Conservation (phyloP, 192 early-diverging fungal genomes). For the Backusella mclennaniae region DNA sequence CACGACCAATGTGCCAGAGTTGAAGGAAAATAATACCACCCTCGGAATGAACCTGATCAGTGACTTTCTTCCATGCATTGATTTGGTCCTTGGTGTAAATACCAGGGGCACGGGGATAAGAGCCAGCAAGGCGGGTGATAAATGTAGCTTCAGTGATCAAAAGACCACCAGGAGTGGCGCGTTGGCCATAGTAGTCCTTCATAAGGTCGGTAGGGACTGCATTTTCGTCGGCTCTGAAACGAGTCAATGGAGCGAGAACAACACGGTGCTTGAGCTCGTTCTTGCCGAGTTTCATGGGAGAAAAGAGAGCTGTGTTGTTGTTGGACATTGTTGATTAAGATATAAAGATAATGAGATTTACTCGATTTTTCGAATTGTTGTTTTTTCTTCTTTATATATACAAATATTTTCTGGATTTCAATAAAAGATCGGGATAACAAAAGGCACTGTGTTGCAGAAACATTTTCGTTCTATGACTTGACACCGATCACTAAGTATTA, state of each 20-base stretch:
- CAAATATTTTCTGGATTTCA: background rate
- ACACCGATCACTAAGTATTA: background rate
- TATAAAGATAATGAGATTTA: background rate
- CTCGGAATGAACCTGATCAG: constrained; percentile 53
- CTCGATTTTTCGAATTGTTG: background rate
- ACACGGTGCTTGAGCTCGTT: constrained; percentile 7
- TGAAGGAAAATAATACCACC: constrained; percentile 53
- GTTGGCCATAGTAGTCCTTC: constrained; percentile 10
- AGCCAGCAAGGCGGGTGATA: constrained; percentile 3
- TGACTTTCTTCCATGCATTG: constrained; percentile 49
- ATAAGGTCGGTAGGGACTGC: constrained; percentile 12
- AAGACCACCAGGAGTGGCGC: constrained; percentile 10
- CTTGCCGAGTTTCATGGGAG: constrained; percentile 9
- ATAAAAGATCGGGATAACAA: background rate
- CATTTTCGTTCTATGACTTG: background rate
- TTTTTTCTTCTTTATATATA: background rate
- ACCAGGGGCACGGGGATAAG: constrained; percentile 25
- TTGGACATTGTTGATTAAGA: background rate
- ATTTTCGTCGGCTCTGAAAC: background rate
- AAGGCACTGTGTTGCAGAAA: background rate
- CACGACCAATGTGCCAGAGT: constrained; percentile 45
- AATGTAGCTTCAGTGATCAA: constrained; percentile 23
- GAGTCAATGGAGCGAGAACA: constrained; percentile 13
- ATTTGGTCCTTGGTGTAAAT: constrained; percentile 41
- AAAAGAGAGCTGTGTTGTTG: background rate